Conservation (phyloP, 2,329 filamentous ascomycete genomes). For the Hypoxylon sp. region DNA sequence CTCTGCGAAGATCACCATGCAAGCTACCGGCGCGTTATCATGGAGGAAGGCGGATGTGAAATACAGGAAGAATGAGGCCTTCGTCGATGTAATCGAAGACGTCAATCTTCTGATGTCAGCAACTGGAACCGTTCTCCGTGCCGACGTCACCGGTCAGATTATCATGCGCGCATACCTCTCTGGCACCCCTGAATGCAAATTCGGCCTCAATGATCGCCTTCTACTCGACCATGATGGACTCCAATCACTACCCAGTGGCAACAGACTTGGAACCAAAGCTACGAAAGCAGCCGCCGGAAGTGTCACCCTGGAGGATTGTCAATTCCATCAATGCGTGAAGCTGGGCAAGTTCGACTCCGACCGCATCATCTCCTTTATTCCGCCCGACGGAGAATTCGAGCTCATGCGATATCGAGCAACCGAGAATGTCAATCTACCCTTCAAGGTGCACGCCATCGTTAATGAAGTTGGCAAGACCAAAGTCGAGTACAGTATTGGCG, state of each 20-base stretch:
- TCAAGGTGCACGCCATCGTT: slow-evolving; percentile 98
- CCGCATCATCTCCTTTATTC: slow-evolving; percentile 96
- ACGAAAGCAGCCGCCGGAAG: slow-evolving; percentile 96
- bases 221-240: slow-evolving; percentile 85
- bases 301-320: slow-evolving; percentile 96
- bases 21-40: slow-evolving; percentile 95
- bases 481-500: slow-evolving; percentile 98
- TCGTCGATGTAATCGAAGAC: slow-evolving; percentile 99
- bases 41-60: slow-evolving; percentile 98
- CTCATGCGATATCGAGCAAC: slow-evolving; percentile 98
- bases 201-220: slow-evolving; percentile 94
- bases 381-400: slow-evolving; percentile 97
- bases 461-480: slow-evolving; percentile 97
- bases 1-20: slow-evolving; percentile 98
- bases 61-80: slow-evolving; percentile 99
- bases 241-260: slow-evolving; percentile 77
- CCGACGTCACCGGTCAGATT: slow-evolving; percentile 97
- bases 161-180: slow-evolving; percentile 98
- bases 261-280: slow-evolving; percentile 85
- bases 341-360: slow-evolving; percentile 97
- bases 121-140: slow-evolving; percentile 91
- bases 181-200: slow-evolving; percentile 98
- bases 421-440: slow-evolving; percentile 98
- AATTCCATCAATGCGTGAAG: slow-evolving; percentile 99
- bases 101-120: slow-evolving; percentile 99